phyloP scores from a whole-genome alignment of 2,329 filamentous ascomycete species.

The Beauveria scarabaeidicola region DNA sequence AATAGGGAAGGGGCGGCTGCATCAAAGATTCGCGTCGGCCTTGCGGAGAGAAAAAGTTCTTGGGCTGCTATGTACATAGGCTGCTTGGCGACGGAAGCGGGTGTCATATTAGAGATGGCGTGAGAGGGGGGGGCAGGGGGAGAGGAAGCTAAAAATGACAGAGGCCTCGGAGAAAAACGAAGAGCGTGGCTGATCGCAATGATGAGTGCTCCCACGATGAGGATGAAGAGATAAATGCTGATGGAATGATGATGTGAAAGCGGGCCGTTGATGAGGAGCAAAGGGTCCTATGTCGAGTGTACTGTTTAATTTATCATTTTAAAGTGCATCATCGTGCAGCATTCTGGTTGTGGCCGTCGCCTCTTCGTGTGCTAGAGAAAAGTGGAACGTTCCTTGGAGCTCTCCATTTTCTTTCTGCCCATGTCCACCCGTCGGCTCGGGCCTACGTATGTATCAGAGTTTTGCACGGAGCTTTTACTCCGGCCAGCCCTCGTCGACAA shows the following conservation, averaged over 20 bases:
- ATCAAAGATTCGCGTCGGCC: too few relatives aligned
- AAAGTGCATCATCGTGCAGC: too few relatives aligned
- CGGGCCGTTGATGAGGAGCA: background rate
- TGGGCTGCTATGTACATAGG: too few relatives aligned
- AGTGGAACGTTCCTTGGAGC: conserved; percentile 5
- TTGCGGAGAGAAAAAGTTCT: too few relatives aligned
- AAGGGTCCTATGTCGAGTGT: background rate
- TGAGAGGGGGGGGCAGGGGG: too few relatives aligned
- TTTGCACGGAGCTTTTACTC: conserved; percentile 10
- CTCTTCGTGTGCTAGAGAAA: background rate
- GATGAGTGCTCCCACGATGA: background rate
- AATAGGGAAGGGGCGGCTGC: too few relatives aligned
- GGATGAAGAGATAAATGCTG: background rate
- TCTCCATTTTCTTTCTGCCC: background rate
- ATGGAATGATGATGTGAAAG: background rate
- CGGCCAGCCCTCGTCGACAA: background rate
- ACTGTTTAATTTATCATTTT: too few relatives aligned
- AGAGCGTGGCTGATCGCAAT: background rate
- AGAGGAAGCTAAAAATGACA: too few relatives aligned
- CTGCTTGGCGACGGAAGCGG: too few relatives aligned
- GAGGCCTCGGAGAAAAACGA: background rate
- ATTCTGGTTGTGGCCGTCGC: too few relatives aligned
- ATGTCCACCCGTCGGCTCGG: background rate
- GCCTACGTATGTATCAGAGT: conserved; percentile 10
- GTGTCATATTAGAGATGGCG: too few relatives aligned